Conservation (phyloP, 2,329 filamentous ascomycete genomes). For the Penicillium sp. region DNA sequence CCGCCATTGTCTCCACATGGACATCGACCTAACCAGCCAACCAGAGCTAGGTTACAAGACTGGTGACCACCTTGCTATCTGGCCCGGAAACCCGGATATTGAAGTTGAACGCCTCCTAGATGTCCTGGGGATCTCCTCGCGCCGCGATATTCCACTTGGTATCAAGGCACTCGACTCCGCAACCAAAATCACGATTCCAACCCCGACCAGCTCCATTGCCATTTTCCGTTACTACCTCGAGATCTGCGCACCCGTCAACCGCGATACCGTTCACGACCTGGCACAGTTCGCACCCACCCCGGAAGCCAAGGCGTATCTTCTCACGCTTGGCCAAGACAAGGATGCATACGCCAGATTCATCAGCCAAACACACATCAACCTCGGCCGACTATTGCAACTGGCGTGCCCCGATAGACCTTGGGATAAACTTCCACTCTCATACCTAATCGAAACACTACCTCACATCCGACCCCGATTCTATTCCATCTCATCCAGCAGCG, state of each 20-base stretch:
- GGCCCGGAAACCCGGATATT: slow-evolving; percentile 83
- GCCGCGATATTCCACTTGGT: slow-evolving; percentile 50
- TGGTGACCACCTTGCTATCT: slow-evolving; percentile 87
- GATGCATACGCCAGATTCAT: slow-evolving; percentile 80
- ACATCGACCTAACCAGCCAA: slow-evolving; percentile 74
- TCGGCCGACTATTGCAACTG: slow-evolving; percentile 45
- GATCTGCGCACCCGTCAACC: slow-evolving; percentile 86
- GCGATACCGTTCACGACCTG: slow-evolving; percentile 78
- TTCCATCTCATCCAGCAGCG: slow-evolving; percentile 74
- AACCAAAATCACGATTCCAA: slow-evolving; percentile 80
- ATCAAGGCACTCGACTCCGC: slow-evolving; percentile 59
- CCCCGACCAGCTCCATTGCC: slow-evolving; percentile 84
- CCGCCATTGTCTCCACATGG: slow-evolving; percentile 85
- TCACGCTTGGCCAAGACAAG: slow-evolving; percentile 77
- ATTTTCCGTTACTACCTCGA: slow-evolving; percentile 88
- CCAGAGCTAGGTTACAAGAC: slow-evolving; percentile 85
- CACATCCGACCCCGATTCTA: slow-evolving; percentile 93
- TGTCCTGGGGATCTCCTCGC: slow-evolving; percentile 60
- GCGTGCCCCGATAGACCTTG: slow-evolving; percentile 69
- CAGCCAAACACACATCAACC: slow-evolving; percentile 70
- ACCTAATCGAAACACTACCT: slow-evolving; percentile 79
- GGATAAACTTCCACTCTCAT: slow-evolving; percentile 78
- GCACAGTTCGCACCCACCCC: slow-evolving; percentile 78
- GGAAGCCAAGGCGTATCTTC: slow-evolving; percentile 74
- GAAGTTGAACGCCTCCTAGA: slow-evolving; percentile 81